Percentiles rank a stretch among this genome's conserved stretches.
These are phyloP conservation scores for Pseudophaeomoniella oleicola DNA, from an alignment of 2,329 filamentous ascomycete genomes.

Conservation along the genomic window DNA sequence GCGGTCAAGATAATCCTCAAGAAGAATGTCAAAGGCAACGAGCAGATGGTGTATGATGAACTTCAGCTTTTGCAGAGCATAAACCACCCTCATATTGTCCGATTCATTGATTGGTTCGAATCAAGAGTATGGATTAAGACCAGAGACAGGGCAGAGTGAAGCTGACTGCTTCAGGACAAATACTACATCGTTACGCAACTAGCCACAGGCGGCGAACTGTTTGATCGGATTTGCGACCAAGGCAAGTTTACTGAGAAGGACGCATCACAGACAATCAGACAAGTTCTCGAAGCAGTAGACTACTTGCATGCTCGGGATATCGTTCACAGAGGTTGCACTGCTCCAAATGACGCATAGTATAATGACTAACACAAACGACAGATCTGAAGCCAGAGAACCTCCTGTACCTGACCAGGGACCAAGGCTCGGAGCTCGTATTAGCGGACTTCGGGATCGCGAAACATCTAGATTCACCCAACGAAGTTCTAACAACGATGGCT, in stretches of 20 bases:
- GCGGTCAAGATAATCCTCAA: constrained; percentile 98
- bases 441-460: constrained; percentile 98
- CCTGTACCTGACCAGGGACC: constrained; percentile 68
- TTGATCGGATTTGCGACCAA: constrained; percentile 95
- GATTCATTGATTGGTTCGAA: constrained; percentile 98
- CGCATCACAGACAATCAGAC: constrained; percentile 85
- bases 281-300: constrained; percentile 83
- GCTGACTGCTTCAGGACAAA: constrained; percentile 57
- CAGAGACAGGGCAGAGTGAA: neutral
- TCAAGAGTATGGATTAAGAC: constrained; percentile 53
- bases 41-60: constrained; percentile 98
- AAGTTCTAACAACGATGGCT: constrained; percentile 94
- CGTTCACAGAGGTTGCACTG: constrained; percentile 68
- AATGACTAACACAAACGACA: constrained; percentile 22
- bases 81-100: constrained; percentile 89
- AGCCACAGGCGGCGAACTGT: constrained; percentile 88
- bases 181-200: constrained; percentile 98
- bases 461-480: constrained; percentile 80
- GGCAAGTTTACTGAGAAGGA: constrained; percentile 98
- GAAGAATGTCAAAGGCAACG: constrained; percentile 97
- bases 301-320: constrained; percentile 92
- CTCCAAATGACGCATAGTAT: neutral
- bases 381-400: constrained; percentile 98
- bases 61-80: constrained; percentile 83
- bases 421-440: constrained; percentile 73